Evolutionary conservation across 176 grass and related monocot genomes (phyloP), one percentile per base, ranked within the genome.

Genomic region (Cocos nucifera): DNA sequence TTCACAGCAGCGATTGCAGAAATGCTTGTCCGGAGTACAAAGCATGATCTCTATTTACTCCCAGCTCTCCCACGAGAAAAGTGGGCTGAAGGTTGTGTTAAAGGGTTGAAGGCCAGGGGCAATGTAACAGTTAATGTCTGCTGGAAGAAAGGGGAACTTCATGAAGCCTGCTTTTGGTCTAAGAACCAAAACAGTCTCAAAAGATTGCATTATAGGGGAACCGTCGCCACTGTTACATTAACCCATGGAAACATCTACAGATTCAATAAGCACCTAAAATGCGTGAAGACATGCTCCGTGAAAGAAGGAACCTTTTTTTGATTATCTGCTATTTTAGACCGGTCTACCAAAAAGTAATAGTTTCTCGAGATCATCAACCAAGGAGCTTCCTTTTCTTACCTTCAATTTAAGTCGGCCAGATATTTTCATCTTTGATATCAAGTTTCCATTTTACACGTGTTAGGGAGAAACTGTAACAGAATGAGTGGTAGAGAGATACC

Each of bases 21-120:
- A 82, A 91, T 97, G 68, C 76, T 97, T 19, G 73, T 91, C 50
- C 92, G 90, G 69, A 90, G 78, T 75, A 97, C 87, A 0, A 58
- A 69, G 15, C 74, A 70, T 1, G 80, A 96, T 19, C 32, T 96
- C 64, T 83, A 90, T 57, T 51, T 96, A 60, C 83, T 96, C 9
- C 86, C 91, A 62, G 83, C 86, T 52, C 39, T 90, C 51, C 86
- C 91, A 17, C 80, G 44, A 0, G 53, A 88, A 39, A 97, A 83
- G 65, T 97, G 92, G 92, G 69, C 92, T 51, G 14, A 65, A n/a
- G 92, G 92, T 53, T 85, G 62, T 25, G 78, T 88, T 44, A 82
- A 82, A 71, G 92, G 92, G 44, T 61, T 97, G 51, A 97, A 82
- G 81, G 83, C 87, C 3, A 74, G 87, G 63, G 92, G 92, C 20